Evolutionary conservation across 2,329 filamentous ascomycete genomes (phyloP).

Genomic region (Xylaria sp.): DNA sequence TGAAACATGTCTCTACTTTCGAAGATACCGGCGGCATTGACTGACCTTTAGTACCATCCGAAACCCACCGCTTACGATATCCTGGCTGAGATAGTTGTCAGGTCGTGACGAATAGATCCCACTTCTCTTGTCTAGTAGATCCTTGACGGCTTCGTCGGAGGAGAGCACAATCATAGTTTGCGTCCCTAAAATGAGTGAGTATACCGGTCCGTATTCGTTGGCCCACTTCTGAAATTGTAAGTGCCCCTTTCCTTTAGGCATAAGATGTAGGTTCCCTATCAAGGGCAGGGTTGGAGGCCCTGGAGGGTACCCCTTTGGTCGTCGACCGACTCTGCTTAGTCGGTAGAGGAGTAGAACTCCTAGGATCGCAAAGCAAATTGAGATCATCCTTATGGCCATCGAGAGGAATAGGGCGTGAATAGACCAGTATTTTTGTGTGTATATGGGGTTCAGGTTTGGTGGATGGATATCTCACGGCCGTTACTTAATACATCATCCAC

Average conservation of each 20-base stretch:
- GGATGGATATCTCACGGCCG: not conserved
- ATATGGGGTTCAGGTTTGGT: not conserved
- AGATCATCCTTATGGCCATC: conserved; percentile 5
- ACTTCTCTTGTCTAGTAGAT: conserved; percentile 63
- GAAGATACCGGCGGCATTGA: not conserved
- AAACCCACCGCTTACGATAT: conserved; percentile 42
- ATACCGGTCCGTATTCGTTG: conserved; percentile 62
- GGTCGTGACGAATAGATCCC: conserved; percentile 61
- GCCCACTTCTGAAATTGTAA: conserved; percentile 65
- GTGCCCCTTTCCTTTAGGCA: conserved; percentile 56
- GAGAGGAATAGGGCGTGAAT: no score
- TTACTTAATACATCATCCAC: no score
- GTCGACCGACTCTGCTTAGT: conserved; percentile 39
- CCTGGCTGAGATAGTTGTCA: conserved; percentile 57
- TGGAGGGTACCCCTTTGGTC: conserved; percentile 56
- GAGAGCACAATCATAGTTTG: conserved; percentile 60
- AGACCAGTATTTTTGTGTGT: not conserved
- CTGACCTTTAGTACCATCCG: conserved; percentile 39
- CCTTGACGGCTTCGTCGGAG: conserved; percentile 59
- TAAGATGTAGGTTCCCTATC: conserved; percentile 63
- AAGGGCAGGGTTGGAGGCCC: conserved; percentile 63
- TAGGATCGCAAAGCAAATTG: not conserved
- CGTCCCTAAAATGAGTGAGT: conserved; percentile 62
- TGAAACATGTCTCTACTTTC: no score
- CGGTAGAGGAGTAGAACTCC: conserved; percentile 19